Evolutionary conservation across 1,284 basidiomycete genomes (phyloP).

Genomic region (Polyporus tsugae): DNA sequence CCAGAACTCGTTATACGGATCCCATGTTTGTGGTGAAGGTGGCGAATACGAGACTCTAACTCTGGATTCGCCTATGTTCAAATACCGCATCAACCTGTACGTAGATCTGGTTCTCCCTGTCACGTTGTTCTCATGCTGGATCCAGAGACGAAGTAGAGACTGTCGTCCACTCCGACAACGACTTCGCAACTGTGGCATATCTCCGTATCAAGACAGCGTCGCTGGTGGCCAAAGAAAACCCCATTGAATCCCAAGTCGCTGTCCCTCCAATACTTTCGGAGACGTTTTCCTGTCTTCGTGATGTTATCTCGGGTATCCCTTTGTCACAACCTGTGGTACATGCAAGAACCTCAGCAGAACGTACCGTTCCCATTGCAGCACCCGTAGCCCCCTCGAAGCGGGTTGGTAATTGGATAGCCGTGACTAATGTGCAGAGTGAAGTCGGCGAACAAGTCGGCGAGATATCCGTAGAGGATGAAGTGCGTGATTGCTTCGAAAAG

Average conservation of each 20-base stretch:
- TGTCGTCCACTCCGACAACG: slow-evolving; percentile 78
- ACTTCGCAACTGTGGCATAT: slow-evolving; percentile 89
- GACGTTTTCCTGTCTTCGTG: slow-evolving; percentile 42
- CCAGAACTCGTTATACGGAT: slow-evolving; percentile 85
- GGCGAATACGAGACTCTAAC: slow-evolving; percentile 98
- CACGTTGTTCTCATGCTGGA: neutral
- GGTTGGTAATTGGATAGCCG: slow-evolving; percentile 60
- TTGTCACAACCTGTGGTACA: neutral
- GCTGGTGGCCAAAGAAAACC: slow-evolving; percentile 60
- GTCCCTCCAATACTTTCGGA: slow-evolving; percentile 65
- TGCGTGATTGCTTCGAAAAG: slow-evolving; percentile 64
- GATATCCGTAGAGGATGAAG: slow-evolving; percentile 66
- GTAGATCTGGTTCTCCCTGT: slow-evolving; percentile 35
- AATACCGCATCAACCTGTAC: slow-evolving; percentile 77
- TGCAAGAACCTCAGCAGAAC: neutral
- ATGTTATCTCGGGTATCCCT: slow-evolving; percentile 26
- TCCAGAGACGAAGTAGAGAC: slow-evolving; percentile 70
- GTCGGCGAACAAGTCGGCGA: slow-evolving; percentile 20
- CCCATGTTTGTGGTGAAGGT: slow-evolving; percentile 97
- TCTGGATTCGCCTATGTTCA: slow-evolving; percentile 91
- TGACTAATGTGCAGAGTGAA: slow-evolving; percentile 60
- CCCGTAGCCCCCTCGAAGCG: slow-evolving; percentile 14
- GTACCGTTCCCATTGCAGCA: neutral
- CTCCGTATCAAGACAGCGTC: slow-evolving; percentile 77
- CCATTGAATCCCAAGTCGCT: slow-evolving; percentile 28